phyloP scores from a whole-genome alignment of 176 grass and related monocot species.

The Avena eriantha region DNA sequence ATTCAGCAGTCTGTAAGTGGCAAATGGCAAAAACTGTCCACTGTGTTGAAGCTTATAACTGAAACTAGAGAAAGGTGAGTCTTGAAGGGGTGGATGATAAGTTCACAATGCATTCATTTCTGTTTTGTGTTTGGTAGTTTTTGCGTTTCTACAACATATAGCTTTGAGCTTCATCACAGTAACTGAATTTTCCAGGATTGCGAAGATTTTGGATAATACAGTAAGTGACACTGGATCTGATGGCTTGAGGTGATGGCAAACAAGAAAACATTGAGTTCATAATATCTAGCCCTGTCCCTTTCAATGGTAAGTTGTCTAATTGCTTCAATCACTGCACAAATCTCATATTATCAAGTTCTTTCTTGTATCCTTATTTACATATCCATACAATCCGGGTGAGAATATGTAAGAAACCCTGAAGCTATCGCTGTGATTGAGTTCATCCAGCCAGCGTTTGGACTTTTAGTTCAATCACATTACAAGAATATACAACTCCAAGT shows the following conservation, averaged over 20 bases:
- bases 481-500: slow-evolving; percentile 6
- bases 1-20: slow-evolving; percentile 40
- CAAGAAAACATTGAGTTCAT: slow-evolving; percentile 20
- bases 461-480: slow-evolving; percentile 4
- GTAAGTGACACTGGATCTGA: slow-evolving; percentile 48
- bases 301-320: slow-evolving; percentile 31
- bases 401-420: slow-evolving; percentile 31
- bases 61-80: slow-evolving; percentile 83
- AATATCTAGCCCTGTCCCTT: background rate
- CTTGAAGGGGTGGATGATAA: background rate
- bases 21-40: slow-evolving; percentile 56
- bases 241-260: slow-evolving; percentile 41
- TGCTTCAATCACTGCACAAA: slow-evolving; percentile 21
- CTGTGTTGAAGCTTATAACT: slow-evolving; percentile 71
- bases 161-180: slow-evolving; percentile 33
- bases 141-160: slow-evolving; percentile 11
- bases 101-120: background rate
- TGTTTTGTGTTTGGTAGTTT: background rate
- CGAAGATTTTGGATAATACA: slow-evolving; percentile 52
- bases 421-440: background rate
- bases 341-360: slow-evolving; percentile 10
- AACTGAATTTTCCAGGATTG: slow-evolving; percentile 62
- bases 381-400: background rate
- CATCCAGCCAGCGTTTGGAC: background rate
- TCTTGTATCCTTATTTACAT: slow-evolving; percentile 25